A percentile compares a stretch with the other conserved stretches of the same genome.
These are phyloP conservation scores for Drechslerella stenobrocha DNA, from an alignment of 2,329 filamentous ascomycete genomes.

Conservation along the genomic window DNA sequence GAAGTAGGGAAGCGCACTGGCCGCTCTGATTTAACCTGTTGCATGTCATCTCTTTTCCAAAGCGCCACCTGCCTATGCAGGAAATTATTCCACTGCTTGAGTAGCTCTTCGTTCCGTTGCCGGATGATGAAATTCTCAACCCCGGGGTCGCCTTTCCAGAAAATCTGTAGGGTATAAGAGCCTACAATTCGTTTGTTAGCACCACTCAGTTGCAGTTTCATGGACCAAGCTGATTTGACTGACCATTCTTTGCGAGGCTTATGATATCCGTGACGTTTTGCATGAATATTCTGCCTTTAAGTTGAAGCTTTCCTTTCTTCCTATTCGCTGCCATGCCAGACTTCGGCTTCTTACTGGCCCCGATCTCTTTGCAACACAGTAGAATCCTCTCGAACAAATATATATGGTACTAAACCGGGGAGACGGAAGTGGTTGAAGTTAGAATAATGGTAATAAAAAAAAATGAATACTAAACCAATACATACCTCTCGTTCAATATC, in stretches of 20 bases:
- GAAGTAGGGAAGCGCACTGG: constrained; percentile 46
- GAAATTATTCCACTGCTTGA: constrained; percentile 81
- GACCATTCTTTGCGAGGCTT: constrained; percentile 83
- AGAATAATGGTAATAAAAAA: constrained; percentile 25
- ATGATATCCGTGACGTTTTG: constrained; percentile 96
- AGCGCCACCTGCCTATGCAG: constrained; percentile 51
- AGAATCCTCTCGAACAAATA: constrained; percentile 96
- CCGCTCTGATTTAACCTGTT: constrained; percentile 28
- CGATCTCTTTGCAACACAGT: constrained; percentile 93
- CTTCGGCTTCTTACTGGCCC: constrained; percentile 79
- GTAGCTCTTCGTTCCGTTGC: constrained; percentile 84
- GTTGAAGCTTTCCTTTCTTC: constrained; percentile 79
- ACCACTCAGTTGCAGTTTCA: constrained; percentile 22
- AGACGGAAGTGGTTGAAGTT: constrained; percentile 36
- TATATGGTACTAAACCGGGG: constrained; percentile 76
- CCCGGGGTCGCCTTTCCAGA: constrained; percentile 95
- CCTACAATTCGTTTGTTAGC: constrained; percentile 62
- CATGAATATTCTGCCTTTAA: constrained; percentile 99
- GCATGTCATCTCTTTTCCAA: constrained; percentile 46
- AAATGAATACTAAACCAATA: constrained; percentile 46
- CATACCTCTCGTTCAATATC: constrained; percentile 88
- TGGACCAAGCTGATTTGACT: constrained; percentile 48
- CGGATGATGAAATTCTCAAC: constrained; percentile 96
- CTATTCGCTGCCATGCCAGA: constrained; percentile 62
- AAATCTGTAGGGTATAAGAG: constrained; percentile 93